phyloP scores from a whole-genome alignment of 306 rosid species.

The Ormosia semicastrata region DNA sequence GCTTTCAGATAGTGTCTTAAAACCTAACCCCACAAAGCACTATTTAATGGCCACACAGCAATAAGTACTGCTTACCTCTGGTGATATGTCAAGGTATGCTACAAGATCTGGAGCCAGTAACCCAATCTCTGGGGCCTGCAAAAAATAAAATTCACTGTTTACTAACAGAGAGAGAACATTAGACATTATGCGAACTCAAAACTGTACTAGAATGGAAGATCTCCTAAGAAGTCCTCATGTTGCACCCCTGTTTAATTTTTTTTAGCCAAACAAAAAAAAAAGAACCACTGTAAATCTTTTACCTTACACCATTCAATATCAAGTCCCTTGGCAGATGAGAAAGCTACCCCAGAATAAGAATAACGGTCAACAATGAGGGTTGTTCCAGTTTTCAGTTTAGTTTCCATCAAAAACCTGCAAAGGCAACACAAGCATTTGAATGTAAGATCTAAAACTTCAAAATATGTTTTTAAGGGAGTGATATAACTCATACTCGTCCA shows the following conservation, averaged over 20 bases:
- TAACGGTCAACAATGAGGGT: constrained; percentile 93
- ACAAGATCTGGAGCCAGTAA: constrained; percentile 81
- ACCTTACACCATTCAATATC: constrained; percentile 94
- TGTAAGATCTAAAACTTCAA: background rate
- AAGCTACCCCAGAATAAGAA: constrained; percentile 96
- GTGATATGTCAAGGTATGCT: constrained; percentile 79
- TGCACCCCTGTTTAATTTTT: background rate
- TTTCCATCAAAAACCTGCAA: constrained; percentile 81
- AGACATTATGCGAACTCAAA: background rate
- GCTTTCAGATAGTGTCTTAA: background rate
- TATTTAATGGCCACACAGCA: background rate
- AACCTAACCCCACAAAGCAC: constrained; percentile 3
- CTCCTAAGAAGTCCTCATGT: background rate
- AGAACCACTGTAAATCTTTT: background rate
- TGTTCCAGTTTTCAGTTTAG: constrained; percentile 75
- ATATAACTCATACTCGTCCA: background rate
- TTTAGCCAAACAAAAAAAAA: background rate
- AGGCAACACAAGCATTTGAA: background rate
- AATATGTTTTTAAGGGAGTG: background rate
- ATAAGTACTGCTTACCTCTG: constrained; percentile 56
- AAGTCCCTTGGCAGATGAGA: constrained; percentile 91
- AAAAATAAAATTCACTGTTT: constrained; percentile 23
- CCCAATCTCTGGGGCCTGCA: constrained; percentile 88
- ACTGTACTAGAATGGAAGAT: background rate
- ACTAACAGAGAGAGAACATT: background rate